These are phyloP conservation scores for Melanomma pulvis-pyrius DNA, from an alignment of 495 filamentous ascomycete genomes.

Conservation along the genomic window DNA sequence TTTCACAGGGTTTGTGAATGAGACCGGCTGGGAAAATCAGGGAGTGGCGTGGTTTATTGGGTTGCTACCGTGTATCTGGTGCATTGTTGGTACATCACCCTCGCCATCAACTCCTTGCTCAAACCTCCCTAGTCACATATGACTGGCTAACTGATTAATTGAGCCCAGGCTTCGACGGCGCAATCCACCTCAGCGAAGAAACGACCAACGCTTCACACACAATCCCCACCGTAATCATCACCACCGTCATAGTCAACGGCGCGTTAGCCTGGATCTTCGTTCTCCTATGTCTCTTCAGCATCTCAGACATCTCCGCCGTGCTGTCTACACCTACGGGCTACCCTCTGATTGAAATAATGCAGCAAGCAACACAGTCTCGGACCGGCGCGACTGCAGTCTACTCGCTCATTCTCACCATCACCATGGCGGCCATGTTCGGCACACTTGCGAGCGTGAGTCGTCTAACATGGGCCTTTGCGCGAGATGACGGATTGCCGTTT, in stretches of 20 bases:
- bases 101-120: no score
- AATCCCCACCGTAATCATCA: slow-evolving; percentile 14
- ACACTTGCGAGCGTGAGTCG: slow-evolving; percentile 19
- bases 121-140: no score
- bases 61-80: slow-evolving; percentile 18
- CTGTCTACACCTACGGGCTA: slow-evolving; percentile 48
- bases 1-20: slow-evolving; percentile 6
- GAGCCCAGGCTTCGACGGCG: slow-evolving; percentile 30
- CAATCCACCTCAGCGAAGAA: slow-evolving; percentile 31
- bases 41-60: slow-evolving; percentile 15
- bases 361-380: slow-evolving; percentile 49
- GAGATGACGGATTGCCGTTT: slow-evolving; percentile 24
- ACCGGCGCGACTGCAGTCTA: slow-evolving; percentile 51
- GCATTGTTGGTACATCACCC: slow-evolving; percentile 1
- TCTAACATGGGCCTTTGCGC: slow-evolving; percentile 28
- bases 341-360: slow-evolving; percentile 56
- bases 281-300: slow-evolving; percentile 15
- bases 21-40: slow-evolving; percentile 10
- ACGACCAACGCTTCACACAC: slow-evolving; percentile 8
- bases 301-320: slow-evolving; percentile 20
- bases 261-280: slow-evolving; percentile 5
- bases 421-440: background rate
- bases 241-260: slow-evolving; percentile 14
- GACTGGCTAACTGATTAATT: no score
- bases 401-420: slow-evolving; percentile 44